phyloP scores from a whole-genome alignment of 371 early-diverging fungal species.

The Mucor velutinosus region DNA sequence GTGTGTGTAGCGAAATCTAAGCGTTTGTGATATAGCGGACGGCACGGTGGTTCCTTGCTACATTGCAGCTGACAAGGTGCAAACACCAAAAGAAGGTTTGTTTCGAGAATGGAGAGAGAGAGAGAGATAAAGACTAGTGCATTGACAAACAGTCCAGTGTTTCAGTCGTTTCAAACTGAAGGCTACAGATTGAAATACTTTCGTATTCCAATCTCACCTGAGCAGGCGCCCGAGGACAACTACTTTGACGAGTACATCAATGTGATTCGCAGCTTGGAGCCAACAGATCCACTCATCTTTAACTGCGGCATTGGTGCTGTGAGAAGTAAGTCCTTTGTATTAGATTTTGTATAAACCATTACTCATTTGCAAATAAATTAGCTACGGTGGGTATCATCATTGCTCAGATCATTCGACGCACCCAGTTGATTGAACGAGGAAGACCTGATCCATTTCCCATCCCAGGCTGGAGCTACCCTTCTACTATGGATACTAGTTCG shows the following conservation, averaged over 20 bases:
- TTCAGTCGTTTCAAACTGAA: constrained; percentile 44
- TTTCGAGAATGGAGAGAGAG: not conserved
- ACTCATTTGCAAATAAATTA: constrained; percentile 15
- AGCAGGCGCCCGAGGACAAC: constrained; percentile 69
- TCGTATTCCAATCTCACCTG: constrained; percentile 70
- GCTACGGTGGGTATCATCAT: constrained; percentile 70
- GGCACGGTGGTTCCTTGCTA: constrained; percentile 65
- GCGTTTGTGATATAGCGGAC: constrained; percentile 34
- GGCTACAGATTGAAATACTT: constrained; percentile 58
- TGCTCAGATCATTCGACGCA: constrained; percentile 61
- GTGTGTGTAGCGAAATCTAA: not conserved
- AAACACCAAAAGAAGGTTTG: constrained; percentile 65
- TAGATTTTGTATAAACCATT: not conserved
- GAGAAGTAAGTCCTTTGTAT: constrained; percentile 53
- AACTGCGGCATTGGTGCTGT: constrained; percentile 78
- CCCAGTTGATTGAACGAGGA: constrained; percentile 51
- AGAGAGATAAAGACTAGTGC: not conserved
- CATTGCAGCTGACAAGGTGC: constrained; percentile 63
- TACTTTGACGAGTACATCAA: constrained; percentile 72
- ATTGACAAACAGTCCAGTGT: constrained; percentile 36
- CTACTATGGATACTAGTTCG: constrained; percentile 7
- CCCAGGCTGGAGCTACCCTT: constrained; percentile 36
- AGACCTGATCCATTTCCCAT: constrained; percentile 51
- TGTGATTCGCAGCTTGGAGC: constrained; percentile 49
- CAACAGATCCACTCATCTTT: constrained; percentile 65